A percentile compares a stretch with the other conserved stretches of the same genome.
phyloP scores from a whole-genome alignment of 805 yeast species.

The Candida pseudofarinosa region DNA sequence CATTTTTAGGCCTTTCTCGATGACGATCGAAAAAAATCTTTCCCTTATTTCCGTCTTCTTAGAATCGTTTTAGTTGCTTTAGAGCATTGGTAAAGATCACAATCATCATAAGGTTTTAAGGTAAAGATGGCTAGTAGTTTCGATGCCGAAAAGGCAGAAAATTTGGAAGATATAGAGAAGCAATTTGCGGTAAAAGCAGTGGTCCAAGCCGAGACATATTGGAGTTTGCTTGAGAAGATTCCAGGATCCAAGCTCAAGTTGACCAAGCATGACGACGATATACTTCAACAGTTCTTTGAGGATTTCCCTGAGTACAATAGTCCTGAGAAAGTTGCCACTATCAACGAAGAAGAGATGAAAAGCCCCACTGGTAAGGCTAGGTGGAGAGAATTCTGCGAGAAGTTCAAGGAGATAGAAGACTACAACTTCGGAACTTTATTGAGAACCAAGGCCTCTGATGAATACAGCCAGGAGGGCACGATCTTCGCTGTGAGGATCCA shows the following conservation, averaged over 20 bases:
- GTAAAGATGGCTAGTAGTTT: slow-evolving; percentile 41
- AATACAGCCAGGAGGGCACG: slow-evolving; percentile 79
- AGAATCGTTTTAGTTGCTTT: background rate
- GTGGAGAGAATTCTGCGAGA: slow-evolving; percentile 87
- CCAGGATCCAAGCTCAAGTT: slow-evolving; percentile 77
- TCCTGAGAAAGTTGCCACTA: slow-evolving; percentile 49
- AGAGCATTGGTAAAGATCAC: background rate
- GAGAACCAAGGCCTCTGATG: slow-evolving; percentile 66
- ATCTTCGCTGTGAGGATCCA: slow-evolving; percentile 91
- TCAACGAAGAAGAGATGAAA: slow-evolving; percentile 81
- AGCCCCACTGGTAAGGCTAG: slow-evolving; percentile 70
- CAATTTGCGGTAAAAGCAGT: slow-evolving; percentile 98
- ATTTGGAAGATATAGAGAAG: slow-evolving; percentile 84
- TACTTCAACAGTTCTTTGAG: slow-evolving; percentile 53
- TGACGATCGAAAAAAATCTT: background rate
- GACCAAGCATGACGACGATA: slow-evolving; percentile 69
- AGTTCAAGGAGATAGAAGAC: slow-evolving; percentile 84
- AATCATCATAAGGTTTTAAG: background rate
- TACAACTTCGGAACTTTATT: slow-evolving; percentile 93
- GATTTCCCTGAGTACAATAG: slow-evolving; percentile 87
- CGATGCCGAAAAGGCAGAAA: slow-evolving; percentile 88
- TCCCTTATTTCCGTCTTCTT: background rate
- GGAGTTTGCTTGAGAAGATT: slow-evolving; percentile 69
- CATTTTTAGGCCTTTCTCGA: slow-evolving; percentile 3
- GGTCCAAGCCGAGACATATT: slow-evolving; percentile 90